Percentiles rank a stretch among this genome's conserved stretches.
Conservation (phyloP, 2,329 filamentous ascomycete species). For the Didymella exigua region DNA sequence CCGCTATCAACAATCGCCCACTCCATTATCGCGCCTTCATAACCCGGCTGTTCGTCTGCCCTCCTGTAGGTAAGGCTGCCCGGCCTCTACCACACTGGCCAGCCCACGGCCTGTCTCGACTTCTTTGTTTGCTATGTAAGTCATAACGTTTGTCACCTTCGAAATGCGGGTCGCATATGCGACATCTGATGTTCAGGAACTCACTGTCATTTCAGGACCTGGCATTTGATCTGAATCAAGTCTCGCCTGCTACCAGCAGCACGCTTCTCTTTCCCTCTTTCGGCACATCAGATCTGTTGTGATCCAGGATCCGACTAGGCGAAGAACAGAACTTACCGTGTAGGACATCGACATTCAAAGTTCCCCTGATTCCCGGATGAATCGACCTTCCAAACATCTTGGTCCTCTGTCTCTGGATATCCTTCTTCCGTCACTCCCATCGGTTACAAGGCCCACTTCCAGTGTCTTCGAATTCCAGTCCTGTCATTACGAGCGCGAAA, state of each 20-base stretch:
- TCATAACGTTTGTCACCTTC: constrained; percentile 37
- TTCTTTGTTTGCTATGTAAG: constrained; percentile 48
- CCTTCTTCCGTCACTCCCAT: constrained; percentile 29
- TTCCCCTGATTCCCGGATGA: constrained; percentile 46
- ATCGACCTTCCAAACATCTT: constrained; percentile 42
- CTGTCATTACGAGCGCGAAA: constrained; percentile 25
- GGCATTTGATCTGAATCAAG: constrained; percentile 46
- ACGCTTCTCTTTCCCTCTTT: constrained; percentile 39
- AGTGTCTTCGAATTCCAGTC: constrained; percentile 30
- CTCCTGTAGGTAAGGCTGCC: constrained; percentile 35
- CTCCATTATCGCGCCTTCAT: constrained; percentile 40
- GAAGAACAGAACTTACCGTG: constrained; percentile 34
- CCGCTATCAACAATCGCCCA: constrained; percentile 33
- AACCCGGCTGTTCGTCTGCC: constrained; percentile 27
- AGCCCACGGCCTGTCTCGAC: constrained; percentile 39
- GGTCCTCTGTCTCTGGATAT: constrained; percentile 43
- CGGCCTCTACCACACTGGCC: constrained; percentile 33
- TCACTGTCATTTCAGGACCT: constrained; percentile 45
- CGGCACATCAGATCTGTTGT: constrained; percentile 36
- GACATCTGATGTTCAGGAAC: constrained; percentile 39
- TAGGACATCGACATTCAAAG: constrained; percentile 44
- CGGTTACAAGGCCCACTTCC: constrained; percentile 40
- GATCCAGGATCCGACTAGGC: constrained; percentile 35
- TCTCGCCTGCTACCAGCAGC: constrained; percentile 33
- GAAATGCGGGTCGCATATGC: constrained; percentile 41